Base-by-base conservation (phyloP, 2,329 filamentous ascomycete genomes). In the Geosmithia morbida region DNA sequence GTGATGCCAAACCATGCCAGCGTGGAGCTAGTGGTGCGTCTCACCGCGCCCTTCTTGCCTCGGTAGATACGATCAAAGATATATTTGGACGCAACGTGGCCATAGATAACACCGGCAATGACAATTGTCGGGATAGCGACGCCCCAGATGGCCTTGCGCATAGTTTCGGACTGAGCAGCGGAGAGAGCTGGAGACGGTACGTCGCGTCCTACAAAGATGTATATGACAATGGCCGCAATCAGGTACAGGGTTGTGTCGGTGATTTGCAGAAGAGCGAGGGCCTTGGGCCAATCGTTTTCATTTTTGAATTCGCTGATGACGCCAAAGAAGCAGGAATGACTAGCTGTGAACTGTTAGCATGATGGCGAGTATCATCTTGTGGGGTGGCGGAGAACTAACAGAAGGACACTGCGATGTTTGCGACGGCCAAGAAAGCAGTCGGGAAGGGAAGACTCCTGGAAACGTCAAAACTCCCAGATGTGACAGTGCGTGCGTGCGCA, bases 41-140 rank as follows among this genome's bases (percentile, higher is more conserved):
- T 68, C 48, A 67, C 65, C 60, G 76, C 66, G 54, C 74, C 71
- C 48, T 61, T 62, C 30, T 53, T 48, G 41, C 45, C 41, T 7
- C 54, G 53, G 65, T 83, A 84, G 7, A 81, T 58, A 29, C 81
- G 74, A 3, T 77, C 64, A 55, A 83, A 86, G 49, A 84, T 66
- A 54, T 81, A 81, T 56, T 83, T 83, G 48, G 70, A 70, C 2
- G 78, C 79, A 2, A 85, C 75, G 50, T 81, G 76, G 13, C 75
- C 80, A 57, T 83, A 81, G 51, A 87, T 81, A 7, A 85, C 80
- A 47, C 82, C 83, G 0, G 81, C 79, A 45, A 87, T 76, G 44
- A 86, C 66, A 20, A 62, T 52, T 17, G 59, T 56, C 40, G 58
- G 58, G 17, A 62, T 55, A 22, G 59, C 56, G 22, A 61, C 52